phyloP scores from a whole-genome alignment of 2,329 filamentous ascomycete genomes.

The Hyphodiscus sp. region DNA sequence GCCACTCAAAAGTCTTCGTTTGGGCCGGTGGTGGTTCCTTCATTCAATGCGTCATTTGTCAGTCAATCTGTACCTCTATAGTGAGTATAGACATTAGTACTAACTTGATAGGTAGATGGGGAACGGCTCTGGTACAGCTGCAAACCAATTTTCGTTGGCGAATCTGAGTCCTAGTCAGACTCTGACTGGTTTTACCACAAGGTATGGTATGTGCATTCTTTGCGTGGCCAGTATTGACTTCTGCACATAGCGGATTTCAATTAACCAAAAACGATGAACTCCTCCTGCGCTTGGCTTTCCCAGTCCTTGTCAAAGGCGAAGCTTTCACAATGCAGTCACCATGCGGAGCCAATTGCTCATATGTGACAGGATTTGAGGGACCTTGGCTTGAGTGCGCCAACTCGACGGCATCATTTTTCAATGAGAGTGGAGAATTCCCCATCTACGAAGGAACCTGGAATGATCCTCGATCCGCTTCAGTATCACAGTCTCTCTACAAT shows the following conservation, averaged over 20 bases:
- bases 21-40: slow-evolving; percentile 6
- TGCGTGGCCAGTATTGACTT: background rate
- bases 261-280: slow-evolving; percentile 8
- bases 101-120: slow-evolving; percentile 17
- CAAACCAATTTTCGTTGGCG: slow-evolving; percentile 10
- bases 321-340: slow-evolving; percentile 10
- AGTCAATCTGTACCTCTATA: background rate
- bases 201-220: slow-evolving; percentile 1
- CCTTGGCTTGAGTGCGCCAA: slow-evolving; percentile 12
- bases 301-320: slow-evolving; percentile 15
- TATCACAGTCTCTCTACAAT: slow-evolving; percentile 8
- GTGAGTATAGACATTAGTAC: background rate
- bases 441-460: slow-evolving; percentile 8
- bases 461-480: background rate
- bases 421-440: background rate
- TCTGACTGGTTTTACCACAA: slow-evolving; percentile 7
- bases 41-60: slow-evolving; percentile 22
- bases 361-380: slow-evolving; percentile 13
- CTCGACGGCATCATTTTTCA: background rate
- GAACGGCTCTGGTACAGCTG: slow-evolving; percentile 15
- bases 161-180: background rate
- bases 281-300: slow-evolving; percentile 9
- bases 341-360: slow-evolving; percentile 19
- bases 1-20: slow-evolving; percentile 2
- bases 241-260: background rate